Base-by-base conservation (phyloP, 2,329 filamentous ascomycete species). In the Phialophora chinensis region DNA sequence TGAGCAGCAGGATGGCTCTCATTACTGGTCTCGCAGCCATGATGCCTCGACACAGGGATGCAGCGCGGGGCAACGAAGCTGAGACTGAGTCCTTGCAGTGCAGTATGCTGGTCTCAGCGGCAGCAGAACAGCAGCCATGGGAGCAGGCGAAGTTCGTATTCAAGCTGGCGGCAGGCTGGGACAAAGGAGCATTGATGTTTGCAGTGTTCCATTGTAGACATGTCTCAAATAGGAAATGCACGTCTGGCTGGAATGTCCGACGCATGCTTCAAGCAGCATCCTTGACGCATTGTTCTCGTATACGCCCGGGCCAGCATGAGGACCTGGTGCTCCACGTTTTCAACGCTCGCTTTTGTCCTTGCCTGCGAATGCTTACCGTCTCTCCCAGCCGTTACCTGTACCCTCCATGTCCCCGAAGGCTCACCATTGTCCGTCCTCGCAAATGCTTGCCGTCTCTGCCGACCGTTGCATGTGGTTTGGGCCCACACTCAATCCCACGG, bases 201-300 rank as follows among this genome's bases (percentile, higher is more conserved):
- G 53, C 60, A 62, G 44, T n/a, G 12, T 6, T 20, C n/a, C 52
- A 27, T 52, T 59, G 53, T 62, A 17, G 38, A 58, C 52, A 33
- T 52, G 38, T 25, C 53, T 53, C 52, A 17, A 55, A 53, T 29
- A 52, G 58, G 63, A 62, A 53, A 53, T 23, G 23, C 8, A 14
- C 35, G 20, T 44, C 35, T 44, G 53, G 44, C 31, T 66, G 59
- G 64, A 66, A 66, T 66, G 64, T 62, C 25, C 47, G 59, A 54
- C 47, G 49, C 23, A 17, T 17, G 23, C 49, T 44, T 12, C 44
- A 33, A 23, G 47, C 33, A 42, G 54, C 49, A 60, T 8, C 49
- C 49, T 3, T 17, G 10, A 29, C 27, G 27, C 53, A 55, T 55
- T 55, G 53, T 55, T 55, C 17, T 33, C 53, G 17, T 12, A 29